Conservation (phyloP, 225 moss, liverwort and hornwort species). For the Asterella californica region DNA sequence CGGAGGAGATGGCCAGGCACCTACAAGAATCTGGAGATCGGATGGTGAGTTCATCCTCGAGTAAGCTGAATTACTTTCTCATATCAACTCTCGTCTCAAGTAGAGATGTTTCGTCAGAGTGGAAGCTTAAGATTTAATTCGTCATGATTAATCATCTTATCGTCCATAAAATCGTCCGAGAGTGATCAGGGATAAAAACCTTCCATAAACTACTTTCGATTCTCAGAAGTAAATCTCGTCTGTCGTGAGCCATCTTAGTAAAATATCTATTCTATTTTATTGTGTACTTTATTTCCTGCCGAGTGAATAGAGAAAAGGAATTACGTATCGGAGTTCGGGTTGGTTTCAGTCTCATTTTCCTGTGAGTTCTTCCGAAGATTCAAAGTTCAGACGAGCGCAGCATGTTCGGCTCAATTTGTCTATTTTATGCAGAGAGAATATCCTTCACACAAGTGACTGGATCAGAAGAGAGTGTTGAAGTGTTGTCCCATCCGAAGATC, state of each 20-base stretch:
- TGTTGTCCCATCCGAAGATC: too few relatives aligned
- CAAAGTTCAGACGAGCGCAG: neutral
- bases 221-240: neutral
- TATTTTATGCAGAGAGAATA: neutral
- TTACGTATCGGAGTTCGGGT: too few relatives aligned
- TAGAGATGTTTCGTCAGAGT: too few relatives aligned
- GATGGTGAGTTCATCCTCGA: constrained; percentile 21
- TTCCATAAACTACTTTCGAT: neutral
- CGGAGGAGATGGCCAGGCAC: constrained; percentile 60
- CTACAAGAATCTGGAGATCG: constrained; percentile 60
- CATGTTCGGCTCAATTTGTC: neutral
- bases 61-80: neutral
- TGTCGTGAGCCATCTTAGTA: neutral
- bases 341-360: neutral
- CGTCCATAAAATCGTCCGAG: neutral
- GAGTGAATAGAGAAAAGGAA: too few relatives aligned
- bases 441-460: too few relatives aligned
- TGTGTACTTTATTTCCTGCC: too few relatives aligned
- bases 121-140: neutral
- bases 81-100: too few relatives aligned
- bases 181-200: neutral
- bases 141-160: neutral
- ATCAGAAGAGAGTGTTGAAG: too few relatives aligned
- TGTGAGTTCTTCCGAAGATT: neutral
- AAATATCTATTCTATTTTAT: neutral